Evolutionary conservation across 2,329 filamentous ascomycete genomes (phyloP).

Genomic region (Decorospora gaudefroyi): DNA sequence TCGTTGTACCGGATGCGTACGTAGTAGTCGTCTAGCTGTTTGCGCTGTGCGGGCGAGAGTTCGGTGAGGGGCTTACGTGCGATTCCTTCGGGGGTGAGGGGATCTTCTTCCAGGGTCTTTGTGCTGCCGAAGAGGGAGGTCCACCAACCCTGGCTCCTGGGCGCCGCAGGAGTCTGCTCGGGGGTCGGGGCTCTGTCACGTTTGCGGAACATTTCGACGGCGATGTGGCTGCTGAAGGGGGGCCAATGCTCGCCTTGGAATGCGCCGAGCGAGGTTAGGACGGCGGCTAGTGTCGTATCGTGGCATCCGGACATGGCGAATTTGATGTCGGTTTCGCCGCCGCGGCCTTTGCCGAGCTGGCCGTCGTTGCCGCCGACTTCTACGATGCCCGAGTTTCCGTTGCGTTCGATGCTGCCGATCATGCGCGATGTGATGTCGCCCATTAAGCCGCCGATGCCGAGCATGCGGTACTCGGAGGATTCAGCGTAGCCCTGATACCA

Average conservation of each 20-base stretch:
- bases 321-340: constrained; percentile 62
- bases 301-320: constrained; percentile 86
- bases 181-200: constrained; percentile 24
- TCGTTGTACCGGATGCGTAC: constrained; percentile 94
- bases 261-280: constrained; percentile 77
- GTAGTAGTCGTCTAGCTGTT: constrained; percentile 73
- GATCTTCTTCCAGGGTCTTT: constrained; percentile 13
- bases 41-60: constrained; percentile 62
- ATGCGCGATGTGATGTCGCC: constrained; percentile 73
- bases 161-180: constrained; percentile 8
- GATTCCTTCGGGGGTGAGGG: constrained; percentile 51
- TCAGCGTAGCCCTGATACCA: constrained; percentile 91
- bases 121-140: constrained; percentile 42
- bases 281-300: constrained; percentile 85
- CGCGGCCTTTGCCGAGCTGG: constrained; percentile 48
- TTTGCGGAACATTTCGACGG: constrained; percentile 83
- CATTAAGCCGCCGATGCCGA: constrained; percentile 83
- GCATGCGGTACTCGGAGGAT: constrained; percentile 79
- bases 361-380: constrained; percentile 46
- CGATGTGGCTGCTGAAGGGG: constrained; percentile 89
- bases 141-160: constrained; percentile 44
- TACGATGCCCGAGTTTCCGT: constrained; percentile 47
- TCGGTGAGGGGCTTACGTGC: constrained; percentile 63
- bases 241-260: constrained; percentile 79
- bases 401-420: constrained; percentile 45